Conservation (phyloP, 208 protist genomes). For the Paratrypanosoma confusum region DNA sequence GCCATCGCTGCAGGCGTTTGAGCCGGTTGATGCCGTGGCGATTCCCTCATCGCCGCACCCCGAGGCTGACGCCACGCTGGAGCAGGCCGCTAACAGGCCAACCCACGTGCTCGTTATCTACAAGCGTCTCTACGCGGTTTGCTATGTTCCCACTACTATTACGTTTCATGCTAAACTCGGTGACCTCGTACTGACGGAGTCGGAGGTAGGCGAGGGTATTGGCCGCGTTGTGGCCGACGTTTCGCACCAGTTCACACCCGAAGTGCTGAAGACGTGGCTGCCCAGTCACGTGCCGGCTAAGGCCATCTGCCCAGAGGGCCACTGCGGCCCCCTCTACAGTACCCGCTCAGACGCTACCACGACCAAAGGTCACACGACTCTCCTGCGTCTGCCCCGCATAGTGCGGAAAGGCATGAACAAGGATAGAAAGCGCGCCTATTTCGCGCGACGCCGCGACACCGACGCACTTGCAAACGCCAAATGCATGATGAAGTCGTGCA, state of each 20-base stretch:
- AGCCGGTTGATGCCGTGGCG: no score
- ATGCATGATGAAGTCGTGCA: constrained; percentile 23
- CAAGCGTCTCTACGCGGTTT: constrained; percentile 41
- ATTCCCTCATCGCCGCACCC: no score
- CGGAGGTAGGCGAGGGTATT: constrained; percentile 28
- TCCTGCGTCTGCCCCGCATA: constrained; percentile 49
- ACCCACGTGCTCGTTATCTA: constrained; percentile 54
- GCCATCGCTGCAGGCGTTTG: no score
- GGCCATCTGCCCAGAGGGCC: constrained; percentile 14
- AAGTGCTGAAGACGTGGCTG: background rate
- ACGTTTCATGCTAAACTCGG: no score
- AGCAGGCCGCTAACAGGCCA: no score
- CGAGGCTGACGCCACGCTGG: no score
- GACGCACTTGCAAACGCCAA: constrained; percentile 38
- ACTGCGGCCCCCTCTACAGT: background rate
- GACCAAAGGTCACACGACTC: background rate
- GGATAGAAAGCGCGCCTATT: constrained; percentile 68
- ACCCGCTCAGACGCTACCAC: constrained; percentile 3
- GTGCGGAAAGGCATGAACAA: constrained; percentile 62
- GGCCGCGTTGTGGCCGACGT: constrained; percentile 46
- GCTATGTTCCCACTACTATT: constrained; percentile 35
- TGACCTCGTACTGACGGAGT: constrained; percentile 60
- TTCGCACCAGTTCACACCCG: constrained; percentile 15
- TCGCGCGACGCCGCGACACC: constrained; percentile 39
- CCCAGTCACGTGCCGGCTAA: constrained; percentile 2